Evolutionary conservation across 495 filamentous ascomycete genomes (phyloP).

Genomic region (Penicillium diatomitis): DNA sequence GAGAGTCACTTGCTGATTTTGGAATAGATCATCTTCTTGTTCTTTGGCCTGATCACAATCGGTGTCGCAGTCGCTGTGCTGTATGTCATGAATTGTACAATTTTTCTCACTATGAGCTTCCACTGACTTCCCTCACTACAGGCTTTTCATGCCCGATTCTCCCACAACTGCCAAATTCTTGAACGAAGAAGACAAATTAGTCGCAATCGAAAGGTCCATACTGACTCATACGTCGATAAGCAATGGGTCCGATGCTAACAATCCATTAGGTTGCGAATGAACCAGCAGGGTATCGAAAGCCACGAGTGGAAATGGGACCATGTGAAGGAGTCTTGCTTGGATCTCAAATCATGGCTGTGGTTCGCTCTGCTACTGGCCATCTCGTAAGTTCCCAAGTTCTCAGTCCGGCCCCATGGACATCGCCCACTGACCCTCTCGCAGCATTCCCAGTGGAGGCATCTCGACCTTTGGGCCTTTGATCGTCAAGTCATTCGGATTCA

Average conservation of each 20-base stretch:
- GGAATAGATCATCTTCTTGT: conserved; percentile 44
- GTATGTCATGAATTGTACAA: conserved; percentile 8
- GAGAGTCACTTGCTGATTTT: neutral
- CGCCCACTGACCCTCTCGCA: conserved; percentile 21
- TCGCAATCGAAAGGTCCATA: conserved; percentile 47
- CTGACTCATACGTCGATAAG: neutral
- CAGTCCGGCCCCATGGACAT: neutral
- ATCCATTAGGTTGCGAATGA: conserved; percentile 44
- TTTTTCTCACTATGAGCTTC: neutral
- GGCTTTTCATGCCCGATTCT: conserved; percentile 49
- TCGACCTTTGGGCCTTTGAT: conserved; percentile 57
- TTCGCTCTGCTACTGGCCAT: conserved; percentile 49
- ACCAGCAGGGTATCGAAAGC: conserved; percentile 51
- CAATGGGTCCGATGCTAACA: neutral
- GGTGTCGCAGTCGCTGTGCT: conserved; percentile 37
- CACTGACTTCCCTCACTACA: conserved; percentile 4
- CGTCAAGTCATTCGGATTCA: conserved; percentile 51
- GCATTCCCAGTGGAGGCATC: conserved; percentile 54
- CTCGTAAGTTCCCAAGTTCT: conserved; percentile 20
- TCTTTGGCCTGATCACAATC: conserved; percentile 45
- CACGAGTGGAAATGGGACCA: conserved; percentile 55
- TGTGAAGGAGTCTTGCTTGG: conserved; percentile 50
- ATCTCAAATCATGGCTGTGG: conserved; percentile 61
- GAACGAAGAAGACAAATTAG: conserved; percentile 46
- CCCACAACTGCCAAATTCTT: conserved; percentile 52